Evolutionary conservation across 2,329 filamentous ascomycete species (phyloP).

Genomic region (Huntiella savannae): DNA sequence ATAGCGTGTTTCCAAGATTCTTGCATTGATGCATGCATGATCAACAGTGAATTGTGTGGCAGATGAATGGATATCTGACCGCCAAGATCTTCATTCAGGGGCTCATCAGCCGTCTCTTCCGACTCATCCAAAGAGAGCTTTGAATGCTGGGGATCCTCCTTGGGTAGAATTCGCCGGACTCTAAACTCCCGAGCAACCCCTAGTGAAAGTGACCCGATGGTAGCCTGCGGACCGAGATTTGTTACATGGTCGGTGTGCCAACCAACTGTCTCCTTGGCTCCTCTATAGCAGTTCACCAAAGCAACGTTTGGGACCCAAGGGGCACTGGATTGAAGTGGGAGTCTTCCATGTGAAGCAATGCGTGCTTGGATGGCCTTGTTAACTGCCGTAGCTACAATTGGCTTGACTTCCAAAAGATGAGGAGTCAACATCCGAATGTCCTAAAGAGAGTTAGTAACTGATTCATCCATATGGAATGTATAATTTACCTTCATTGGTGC

Average conservation of each 20-base stretch:
- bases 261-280: constrained; percentile 63
- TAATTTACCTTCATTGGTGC: constrained; percentile 38
- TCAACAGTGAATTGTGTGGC: constrained; percentile 77
- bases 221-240: constrained; percentile 70
- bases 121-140: background rate
- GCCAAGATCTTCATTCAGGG: constrained; percentile 37
- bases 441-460: constrained; percentile 18
- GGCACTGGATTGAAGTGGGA: constrained; percentile 55
- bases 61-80: constrained; percentile 87
- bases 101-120: background rate
- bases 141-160: constrained; percentile 24
- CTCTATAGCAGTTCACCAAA: constrained; percentile 87
- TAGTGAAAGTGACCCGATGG: constrained; percentile 78
- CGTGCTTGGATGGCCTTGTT: constrained; percentile 58
- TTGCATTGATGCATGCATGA: constrained; percentile 98
- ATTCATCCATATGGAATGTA: no score
- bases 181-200: constrained; percentile 90
- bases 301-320: constrained; percentile 74
- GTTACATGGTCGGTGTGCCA: constrained; percentile 88
- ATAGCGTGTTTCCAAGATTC: constrained; percentile 92
- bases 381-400: constrained; percentile 52
- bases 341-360: constrained; percentile 50
- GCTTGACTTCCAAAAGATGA: constrained; percentile 49
- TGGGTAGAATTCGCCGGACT: constrained; percentile 55
- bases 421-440: constrained; percentile 63